Evolutionary conservation across 345 rosid species (phyloP), one percentile per base, ranked within the genome.

Genomic region (Stellera chamaejasme): DNA sequence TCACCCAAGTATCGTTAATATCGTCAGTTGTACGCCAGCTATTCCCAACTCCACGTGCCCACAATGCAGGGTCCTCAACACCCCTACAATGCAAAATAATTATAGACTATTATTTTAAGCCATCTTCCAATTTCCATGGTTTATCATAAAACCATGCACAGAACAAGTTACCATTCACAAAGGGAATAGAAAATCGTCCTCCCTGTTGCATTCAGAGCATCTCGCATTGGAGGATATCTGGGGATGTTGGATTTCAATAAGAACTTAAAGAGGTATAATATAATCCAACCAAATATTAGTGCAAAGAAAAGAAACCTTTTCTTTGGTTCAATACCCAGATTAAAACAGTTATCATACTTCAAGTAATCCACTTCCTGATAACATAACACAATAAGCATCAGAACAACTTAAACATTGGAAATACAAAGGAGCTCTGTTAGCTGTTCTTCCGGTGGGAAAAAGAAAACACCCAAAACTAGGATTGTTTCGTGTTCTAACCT

Each of bases 21-120:
- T 92, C 98, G 48, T 77, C 89, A 6, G 97, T 84, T 13, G 94
- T 92, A 48, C 97, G 96, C 98, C 98, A 92, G 77, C 98, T 92
- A 77, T 92, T 92, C 62, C 97, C 98, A 69, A 88, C 79, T 65
- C 75, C 85, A 50, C 79, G 77, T 11, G 97, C 97, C 98, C 97
- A 92, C 58, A 88, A 78, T 58, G 98, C 96, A 57, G 97, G 97
- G 67, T 88, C 86, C 23, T 92, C 90, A 23, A 71, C 97, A 13
- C 97, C 98, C 98, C 96, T 91, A 69, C 26, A 65, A 65, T 65
- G 52, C 65, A 65, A 59, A 56, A 44, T 49, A 46, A 47, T 32
- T 32, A 32, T 32, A 5, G 39, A 32, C 39, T 5, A 19, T 19
- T 19, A 19, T 0, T 19, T 19, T 19, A 68, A 28, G 61, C 26